phyloP scores from a whole-genome alignment of 2,329 filamentous ascomycete species.

The Kalaharituber pfeilii region DNA sequence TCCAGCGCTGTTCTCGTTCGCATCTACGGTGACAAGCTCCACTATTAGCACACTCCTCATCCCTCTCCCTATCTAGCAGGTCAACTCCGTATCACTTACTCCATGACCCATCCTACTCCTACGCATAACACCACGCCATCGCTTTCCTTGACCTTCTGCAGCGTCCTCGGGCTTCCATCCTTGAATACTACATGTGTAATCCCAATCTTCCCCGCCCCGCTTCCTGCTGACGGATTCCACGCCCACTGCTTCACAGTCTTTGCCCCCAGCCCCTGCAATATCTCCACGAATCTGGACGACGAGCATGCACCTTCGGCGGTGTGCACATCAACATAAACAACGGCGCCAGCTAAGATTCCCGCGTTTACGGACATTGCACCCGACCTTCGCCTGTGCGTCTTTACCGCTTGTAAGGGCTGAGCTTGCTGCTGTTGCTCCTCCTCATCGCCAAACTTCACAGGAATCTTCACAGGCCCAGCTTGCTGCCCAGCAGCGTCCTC shows the following conservation, averaged over 20 bases:
- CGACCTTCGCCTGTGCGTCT: constrained; percentile 12
- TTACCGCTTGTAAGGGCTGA: constrained; percentile 5
- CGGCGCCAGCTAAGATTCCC: constrained; percentile 46
- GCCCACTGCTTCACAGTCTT: constrained; percentile 58
- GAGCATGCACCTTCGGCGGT: constrained; percentile 67
- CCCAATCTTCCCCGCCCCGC: constrained; percentile 37
- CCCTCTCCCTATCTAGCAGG: neutral
- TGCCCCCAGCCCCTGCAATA: constrained; percentile 67
- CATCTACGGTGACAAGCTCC: no score
- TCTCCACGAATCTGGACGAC: constrained; percentile 61
- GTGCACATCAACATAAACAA: constrained; percentile 70
- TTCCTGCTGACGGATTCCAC: constrained; percentile 41
- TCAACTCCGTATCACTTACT: constrained; percentile 40
- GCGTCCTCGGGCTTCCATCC: constrained; percentile 60
- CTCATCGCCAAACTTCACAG: constrained; percentile 11
- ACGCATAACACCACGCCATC: constrained; percentile 67
- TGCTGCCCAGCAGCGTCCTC: constrained; percentile 6
- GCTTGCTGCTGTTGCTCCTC: neutral
- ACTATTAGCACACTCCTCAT: no score
- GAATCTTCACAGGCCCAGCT: constrained; percentile 3
- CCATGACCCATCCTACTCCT: constrained; percentile 72
- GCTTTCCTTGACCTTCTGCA: constrained; percentile 61
- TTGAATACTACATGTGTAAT: constrained; percentile 87
- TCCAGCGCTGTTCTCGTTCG: constrained; percentile 57
- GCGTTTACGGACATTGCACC: constrained; percentile 19